phyloP scores from a whole-genome alignment of 345 rosid species.

The Ceriops zippeliana region DNA sequence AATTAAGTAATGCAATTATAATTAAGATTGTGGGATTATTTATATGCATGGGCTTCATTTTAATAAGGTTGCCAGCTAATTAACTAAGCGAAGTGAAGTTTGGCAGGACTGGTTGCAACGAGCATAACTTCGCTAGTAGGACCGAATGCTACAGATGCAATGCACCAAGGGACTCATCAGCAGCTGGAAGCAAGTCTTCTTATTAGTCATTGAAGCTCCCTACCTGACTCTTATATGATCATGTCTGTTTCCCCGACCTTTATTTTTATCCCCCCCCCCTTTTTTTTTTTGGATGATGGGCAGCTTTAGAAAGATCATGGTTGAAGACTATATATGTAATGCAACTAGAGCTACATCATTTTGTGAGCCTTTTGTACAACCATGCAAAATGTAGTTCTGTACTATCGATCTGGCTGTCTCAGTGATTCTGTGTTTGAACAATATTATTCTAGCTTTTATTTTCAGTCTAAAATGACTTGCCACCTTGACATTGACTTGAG shows the following conservation, averaged over 20 bases:
- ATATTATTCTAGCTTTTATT: neutral
- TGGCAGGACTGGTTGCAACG: conserved; percentile 71
- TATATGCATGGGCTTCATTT: too few relatives aligned
- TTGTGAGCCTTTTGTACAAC: conserved; percentile 17
- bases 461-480: neutral
- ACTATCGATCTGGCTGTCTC: conserved; percentile 3
- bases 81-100: neutral
- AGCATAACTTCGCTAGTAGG: conserved; percentile 92
- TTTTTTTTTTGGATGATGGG: neutral
- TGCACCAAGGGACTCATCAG: conserved; percentile 66
- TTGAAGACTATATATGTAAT: conserved; percentile 4
- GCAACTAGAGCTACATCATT: conserved; percentile 15
- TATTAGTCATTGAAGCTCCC: neutral
- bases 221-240: neutral
- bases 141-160: conserved; percentile 88
- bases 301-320: conserved; percentile 14
- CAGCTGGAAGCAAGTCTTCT: conserved; percentile 14
- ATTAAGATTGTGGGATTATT: too few relatives aligned
- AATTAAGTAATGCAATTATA: neutral
- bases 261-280: neutral
- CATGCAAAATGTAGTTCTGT: conserved; percentile 22
- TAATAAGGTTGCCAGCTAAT: too few relatives aligned
- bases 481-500: neutral
- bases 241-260: neutral
- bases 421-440: conserved; percentile 3